Evolutionary conservation across 495 filamentous ascomycete genomes (phyloP).

Genomic region (Ramalina peruviana): DNA sequence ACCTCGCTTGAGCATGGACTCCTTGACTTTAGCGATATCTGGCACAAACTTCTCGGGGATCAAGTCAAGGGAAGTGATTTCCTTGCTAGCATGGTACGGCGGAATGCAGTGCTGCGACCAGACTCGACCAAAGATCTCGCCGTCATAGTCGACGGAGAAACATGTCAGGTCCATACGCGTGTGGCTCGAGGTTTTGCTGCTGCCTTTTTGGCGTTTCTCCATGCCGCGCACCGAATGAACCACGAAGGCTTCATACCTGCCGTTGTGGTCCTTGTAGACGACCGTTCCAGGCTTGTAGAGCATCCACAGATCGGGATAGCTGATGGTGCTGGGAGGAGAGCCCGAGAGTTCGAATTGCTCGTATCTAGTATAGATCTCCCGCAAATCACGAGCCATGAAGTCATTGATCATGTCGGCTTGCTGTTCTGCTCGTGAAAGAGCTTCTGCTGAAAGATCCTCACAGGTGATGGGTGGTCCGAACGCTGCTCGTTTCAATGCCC

Average conservation of each 20-base stretch:
- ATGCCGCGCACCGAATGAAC: constrained; percentile 11
- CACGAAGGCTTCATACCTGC: constrained; percentile 15
- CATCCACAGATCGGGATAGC: constrained; percentile 9
- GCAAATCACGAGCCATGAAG: constrained; percentile 8
- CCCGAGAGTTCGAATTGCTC: constrained; percentile 8
- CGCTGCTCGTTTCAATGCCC: not conserved
- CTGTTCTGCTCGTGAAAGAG: not conserved
- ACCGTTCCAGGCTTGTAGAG: constrained; percentile 12
- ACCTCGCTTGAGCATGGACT: constrained; percentile 5
- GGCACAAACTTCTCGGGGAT: constrained; percentile 10
- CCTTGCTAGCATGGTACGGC: constrained; percentile 39
- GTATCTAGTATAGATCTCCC: not conserved
- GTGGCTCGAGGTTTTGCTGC: not conserved
- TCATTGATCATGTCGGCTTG: constrained; percentile 9
- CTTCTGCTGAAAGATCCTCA: not conserved
- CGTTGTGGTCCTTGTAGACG: constrained; percentile 11
- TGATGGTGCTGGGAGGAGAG: constrained; percentile 6
- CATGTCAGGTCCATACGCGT: constrained; percentile 11
- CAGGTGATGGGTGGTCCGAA: not conserved
- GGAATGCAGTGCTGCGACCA: constrained; percentile 30
- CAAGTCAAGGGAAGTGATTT: constrained; percentile 35
- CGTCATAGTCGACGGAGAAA: constrained; percentile 45
- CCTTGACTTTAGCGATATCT: constrained; percentile 1
- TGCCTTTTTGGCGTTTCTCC: constrained; percentile 1
- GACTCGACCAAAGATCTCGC: constrained; percentile 41